Evolutionary conservation across 108 stramenopile genomes (phyloP).

Genomic region (Skeletonema marinoi): DNA sequence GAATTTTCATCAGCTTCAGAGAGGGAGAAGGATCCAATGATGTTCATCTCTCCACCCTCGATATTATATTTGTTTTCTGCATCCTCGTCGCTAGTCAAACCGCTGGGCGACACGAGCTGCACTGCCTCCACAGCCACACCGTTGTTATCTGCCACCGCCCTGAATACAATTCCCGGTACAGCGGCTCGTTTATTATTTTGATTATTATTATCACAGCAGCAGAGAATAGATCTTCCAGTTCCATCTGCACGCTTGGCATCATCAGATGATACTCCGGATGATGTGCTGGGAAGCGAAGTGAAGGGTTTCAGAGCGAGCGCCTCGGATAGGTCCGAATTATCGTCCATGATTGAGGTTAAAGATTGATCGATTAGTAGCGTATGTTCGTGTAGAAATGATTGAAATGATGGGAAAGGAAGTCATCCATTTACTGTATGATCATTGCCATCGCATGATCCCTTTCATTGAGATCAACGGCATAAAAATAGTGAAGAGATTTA

Average conservation of each 20-base stretch:
- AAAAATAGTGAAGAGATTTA: not conserved
- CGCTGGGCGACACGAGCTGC: not conserved
- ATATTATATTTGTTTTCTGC: not conserved
- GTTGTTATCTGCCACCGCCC: not conserved
- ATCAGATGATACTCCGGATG: not conserved
- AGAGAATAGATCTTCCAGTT: not conserved
- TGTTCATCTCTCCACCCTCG: conserved; percentile 14
- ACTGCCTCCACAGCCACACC: conserved; percentile 18
- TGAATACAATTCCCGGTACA: conserved; percentile 1
- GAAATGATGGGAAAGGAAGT: not conserved
- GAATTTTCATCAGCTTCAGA: not conserved
- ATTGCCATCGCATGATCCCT: not conserved
- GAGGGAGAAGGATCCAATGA: conserved; percentile 3
- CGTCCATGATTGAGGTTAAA: not conserved
- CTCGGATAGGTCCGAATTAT: not conserved
- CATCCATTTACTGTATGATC: not conserved
- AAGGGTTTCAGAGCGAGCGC: conserved; percentile 1
- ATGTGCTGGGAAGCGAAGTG: not conserved
- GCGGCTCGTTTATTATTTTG: not conserved
- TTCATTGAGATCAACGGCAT: not conserved
- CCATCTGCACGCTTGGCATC: not conserved
- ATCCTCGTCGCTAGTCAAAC: not conserved
- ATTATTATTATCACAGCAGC: not conserved
- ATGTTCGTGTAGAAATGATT: not conserved
- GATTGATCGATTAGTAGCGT: not conserved